A percentile compares a stretch with the other conserved stretches of the same genome.
These are phyloP conservation scores for Paecilomyces niveus DNA, from an alignment of 2,329 filamentous ascomycete species.

Conservation along the genomic window DNA sequence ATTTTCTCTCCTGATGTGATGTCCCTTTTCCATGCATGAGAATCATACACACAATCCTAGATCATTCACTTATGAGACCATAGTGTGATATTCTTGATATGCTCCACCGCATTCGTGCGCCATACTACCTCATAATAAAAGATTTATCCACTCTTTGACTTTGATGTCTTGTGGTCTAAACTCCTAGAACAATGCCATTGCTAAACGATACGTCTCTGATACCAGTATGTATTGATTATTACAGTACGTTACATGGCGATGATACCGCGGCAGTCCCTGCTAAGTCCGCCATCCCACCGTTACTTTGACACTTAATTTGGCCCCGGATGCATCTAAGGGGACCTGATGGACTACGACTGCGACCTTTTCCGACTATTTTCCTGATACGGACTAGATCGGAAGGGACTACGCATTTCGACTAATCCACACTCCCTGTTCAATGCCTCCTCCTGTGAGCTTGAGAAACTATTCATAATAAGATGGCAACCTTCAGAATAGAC, in stretches of 20 bases:
- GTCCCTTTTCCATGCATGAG: not conserved
- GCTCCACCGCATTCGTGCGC: not conserved
- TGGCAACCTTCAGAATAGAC: too few relatives aligned
- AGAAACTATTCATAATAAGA: too few relatives aligned
- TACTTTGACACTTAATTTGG: not conserved
- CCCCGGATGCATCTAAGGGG: not conserved
- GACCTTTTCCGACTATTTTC: too few relatives aligned
- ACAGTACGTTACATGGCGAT: not conserved
- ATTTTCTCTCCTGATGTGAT: not conserved
- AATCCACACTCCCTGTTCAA: too few relatives aligned
- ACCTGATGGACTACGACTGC: too few relatives aligned
- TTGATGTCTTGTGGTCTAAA: not conserved
- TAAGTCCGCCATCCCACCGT: too few relatives aligned
- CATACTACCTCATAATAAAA: not conserved
- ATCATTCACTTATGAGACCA: not conserved
- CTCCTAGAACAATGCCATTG: not conserved
- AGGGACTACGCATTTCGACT: too few relatives aligned
- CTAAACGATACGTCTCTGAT: not conserved
- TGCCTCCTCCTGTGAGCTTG: too few relatives aligned
- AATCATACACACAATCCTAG: not conserved
- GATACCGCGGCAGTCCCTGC: not conserved
- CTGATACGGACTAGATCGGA: too few relatives aligned
- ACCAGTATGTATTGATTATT: not conserved
- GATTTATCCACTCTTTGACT: not conserved
- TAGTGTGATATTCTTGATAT: not conserved